Conservation (phyloP, 257 asterid species). For the Fraxinus pennsylvanica region DNA sequence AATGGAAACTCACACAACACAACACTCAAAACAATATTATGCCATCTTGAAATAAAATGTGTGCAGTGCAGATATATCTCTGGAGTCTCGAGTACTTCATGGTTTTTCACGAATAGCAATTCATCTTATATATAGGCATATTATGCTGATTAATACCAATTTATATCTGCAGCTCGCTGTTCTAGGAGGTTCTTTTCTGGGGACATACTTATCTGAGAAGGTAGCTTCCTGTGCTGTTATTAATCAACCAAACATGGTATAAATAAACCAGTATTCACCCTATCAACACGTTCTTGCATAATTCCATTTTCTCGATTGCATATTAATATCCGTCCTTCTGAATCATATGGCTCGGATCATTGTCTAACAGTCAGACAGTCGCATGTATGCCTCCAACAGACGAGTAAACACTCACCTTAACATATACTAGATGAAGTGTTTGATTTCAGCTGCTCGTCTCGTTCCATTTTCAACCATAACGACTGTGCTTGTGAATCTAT, state of each 20-base stretch:
- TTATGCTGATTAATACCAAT: not conserved
- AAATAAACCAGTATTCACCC: not conserved
- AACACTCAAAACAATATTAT: no score
- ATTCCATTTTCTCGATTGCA: not conserved
- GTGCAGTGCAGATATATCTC: no score
- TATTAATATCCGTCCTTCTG: not conserved
- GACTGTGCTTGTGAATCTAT: no score
- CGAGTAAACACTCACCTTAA: not conserved
- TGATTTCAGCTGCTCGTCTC: not conserved
- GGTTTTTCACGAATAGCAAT: no score
- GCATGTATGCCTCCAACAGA: not conserved
- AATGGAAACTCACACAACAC: not conserved
- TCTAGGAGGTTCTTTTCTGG: conserved; percentile 90
- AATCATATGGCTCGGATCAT: not conserved
- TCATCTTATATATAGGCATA: not conserved
- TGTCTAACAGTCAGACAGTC: no score
- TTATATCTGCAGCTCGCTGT: conserved; percentile 75
- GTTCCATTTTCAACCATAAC: no score
- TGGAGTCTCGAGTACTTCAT: no score
- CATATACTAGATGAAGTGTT: not conserved
- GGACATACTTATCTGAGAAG: conserved; percentile 88
- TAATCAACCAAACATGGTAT: not conserved
- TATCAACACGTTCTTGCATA: not conserved
- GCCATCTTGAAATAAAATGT: no score
- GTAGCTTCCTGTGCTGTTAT: conserved; percentile 26